Evolutionary conservation across 805 yeast species (phyloP).

Genomic region (Candida verbasci): DNA sequence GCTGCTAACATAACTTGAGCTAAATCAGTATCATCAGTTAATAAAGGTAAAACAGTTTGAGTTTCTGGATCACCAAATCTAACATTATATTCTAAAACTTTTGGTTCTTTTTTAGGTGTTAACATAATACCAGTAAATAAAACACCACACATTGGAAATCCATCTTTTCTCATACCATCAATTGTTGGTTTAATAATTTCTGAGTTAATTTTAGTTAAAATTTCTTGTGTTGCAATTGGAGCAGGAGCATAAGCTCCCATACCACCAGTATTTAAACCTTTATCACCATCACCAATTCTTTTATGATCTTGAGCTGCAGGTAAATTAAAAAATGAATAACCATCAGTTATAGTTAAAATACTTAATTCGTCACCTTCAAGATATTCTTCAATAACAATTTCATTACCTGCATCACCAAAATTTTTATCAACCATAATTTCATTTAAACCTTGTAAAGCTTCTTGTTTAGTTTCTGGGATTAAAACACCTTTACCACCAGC

Average conservation of each 20-base stretch:
- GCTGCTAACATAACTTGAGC: conserved; percentile 91
- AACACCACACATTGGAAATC: conserved; percentile 92
- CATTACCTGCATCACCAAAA: conserved; percentile 91
- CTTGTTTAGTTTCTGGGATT: conserved; percentile 79
- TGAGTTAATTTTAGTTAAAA: conserved; percentile 65
- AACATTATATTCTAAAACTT: conserved; percentile 93
- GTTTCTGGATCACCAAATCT: conserved; percentile 99
- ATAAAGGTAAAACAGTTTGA: conserved; percentile 88
- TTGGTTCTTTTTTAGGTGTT: conserved; percentile 76
- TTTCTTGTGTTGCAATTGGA: conserved; percentile 80
- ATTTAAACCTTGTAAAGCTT: conserved; percentile 78
- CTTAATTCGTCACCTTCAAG: conserved; percentile 96
- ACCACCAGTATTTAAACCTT: conserved; percentile 97
- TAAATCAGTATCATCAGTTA: conserved; percentile 81
- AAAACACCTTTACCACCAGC: conserved; percentile 99
- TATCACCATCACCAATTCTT: conserved; percentile 88
- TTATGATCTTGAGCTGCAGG: conserved; percentile 99
- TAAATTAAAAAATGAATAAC: conserved; percentile 81
- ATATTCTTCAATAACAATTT: conserved; percentile 91
- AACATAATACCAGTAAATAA: conserved; percentile 94
- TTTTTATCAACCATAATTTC: conserved; percentile 86
- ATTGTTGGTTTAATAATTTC: conserved; percentile 86
- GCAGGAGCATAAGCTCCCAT: conserved; percentile 99
- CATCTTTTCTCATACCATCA: conserved; percentile 94
- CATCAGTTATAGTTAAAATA: conserved; percentile 87